Percentiles rank a stretch among this genome's conserved stretches.
Conservation (phyloP, 2,329 filamentous ascomycete genomes). For the Colletotrichum gloeosporioides region DNA sequence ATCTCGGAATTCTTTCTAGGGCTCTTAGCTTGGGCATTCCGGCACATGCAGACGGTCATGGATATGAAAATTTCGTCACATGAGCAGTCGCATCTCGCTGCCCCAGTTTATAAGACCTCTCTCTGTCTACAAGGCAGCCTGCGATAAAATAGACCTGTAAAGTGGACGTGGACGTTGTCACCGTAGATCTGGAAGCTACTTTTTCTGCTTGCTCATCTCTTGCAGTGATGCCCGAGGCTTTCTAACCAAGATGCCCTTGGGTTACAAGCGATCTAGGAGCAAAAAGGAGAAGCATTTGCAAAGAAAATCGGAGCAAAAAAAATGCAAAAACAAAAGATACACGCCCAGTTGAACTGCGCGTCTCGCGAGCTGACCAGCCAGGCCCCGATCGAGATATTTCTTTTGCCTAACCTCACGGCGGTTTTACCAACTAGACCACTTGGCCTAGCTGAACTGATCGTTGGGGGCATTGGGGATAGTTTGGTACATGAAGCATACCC, state of each 20-base stretch:
- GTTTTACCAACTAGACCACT: not conserved
- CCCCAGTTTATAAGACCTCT: too few relatives aligned
- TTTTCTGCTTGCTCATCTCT: not conserved
- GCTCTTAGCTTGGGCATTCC: accelerated
- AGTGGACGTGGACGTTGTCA: not conserved
- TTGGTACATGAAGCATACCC: not conserved
- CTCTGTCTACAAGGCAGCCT: too few relatives aligned
- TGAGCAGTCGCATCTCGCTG: too few relatives aligned
- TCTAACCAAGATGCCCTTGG: too few relatives aligned
- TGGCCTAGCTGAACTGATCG: not conserved
- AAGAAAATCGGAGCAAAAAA: not conserved
- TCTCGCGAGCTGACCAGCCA: not conserved
- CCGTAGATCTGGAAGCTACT: not conserved
- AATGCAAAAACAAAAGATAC: not conserved
- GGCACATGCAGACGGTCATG: not conserved
- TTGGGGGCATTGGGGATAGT: not conserved
- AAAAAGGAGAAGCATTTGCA: not conserved
- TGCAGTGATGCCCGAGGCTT: not conserved
- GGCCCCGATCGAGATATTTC: not conserved
- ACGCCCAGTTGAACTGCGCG: not conserved
- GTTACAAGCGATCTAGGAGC: not conserved
- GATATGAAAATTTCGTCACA: not conserved
- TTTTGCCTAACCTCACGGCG: not conserved
- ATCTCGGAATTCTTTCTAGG: not conserved
- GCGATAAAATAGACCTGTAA: too few relatives aligned